Percentiles rank a stretch among this genome's conserved stretches.
These are phyloP conservation scores for Megacollybia marginata DNA, from an alignment of 768 basidiomycete genomes.

Conservation along the genomic window DNA sequence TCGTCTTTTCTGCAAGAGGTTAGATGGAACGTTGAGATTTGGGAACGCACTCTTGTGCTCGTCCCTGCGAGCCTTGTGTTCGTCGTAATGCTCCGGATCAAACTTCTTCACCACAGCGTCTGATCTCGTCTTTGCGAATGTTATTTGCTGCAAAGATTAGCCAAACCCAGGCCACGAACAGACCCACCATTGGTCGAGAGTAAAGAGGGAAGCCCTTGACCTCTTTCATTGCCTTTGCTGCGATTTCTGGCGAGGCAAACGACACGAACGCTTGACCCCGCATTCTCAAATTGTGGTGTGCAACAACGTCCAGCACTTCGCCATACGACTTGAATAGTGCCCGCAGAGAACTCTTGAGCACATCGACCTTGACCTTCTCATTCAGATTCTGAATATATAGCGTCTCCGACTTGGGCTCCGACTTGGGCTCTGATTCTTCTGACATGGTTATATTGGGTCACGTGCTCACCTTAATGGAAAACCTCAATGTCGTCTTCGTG, in stretches of 20 bases:
- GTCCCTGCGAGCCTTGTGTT: conserved; percentile 64
- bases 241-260: conserved; percentile 75
- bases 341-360: conserved; percentile 81
- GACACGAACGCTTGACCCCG: conserved; percentile 97
- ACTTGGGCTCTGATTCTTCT: neutral
- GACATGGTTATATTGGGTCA: too few species aligned
- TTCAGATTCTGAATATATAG: conserved; percentile 96
- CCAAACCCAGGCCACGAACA: neutral
- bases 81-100: conserved; percentile 59
- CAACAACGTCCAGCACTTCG: conserved; percentile 90
- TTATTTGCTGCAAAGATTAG: conserved; percentile 67
- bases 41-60: conserved; percentile 75
- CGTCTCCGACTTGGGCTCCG: conserved; percentile 66
- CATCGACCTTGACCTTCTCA: conserved; percentile 83
- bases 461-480: neutral
- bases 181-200: conserved; percentile 87
- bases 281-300: conserved; percentile 93
- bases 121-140: conserved; percentile 83
- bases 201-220: conserved; percentile 92
- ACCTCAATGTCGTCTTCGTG: conserved; percentile 46
- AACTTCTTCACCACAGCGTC: conserved; percentile 82
- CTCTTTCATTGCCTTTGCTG: conserved; percentile 85
- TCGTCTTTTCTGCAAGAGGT: conserved; percentile 53
- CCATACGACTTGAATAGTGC: conserved; percentile 93
- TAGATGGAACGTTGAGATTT: neutral